Evolutionary conservation across 352 stramenopile genomes (phyloP).

Genomic region (Globisporangium echinulatum): DNA sequence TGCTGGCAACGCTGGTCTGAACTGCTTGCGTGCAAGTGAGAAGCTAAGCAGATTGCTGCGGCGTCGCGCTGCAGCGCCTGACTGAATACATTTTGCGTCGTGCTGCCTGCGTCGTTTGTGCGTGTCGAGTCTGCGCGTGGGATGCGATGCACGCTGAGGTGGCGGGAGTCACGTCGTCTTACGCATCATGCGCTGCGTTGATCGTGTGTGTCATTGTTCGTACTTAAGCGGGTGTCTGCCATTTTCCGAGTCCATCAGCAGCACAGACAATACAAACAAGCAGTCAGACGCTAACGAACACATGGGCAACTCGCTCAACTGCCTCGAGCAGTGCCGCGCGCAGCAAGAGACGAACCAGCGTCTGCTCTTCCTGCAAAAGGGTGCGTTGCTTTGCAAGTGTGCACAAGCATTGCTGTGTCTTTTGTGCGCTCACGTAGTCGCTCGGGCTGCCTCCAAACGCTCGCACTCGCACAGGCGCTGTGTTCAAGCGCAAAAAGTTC

Average conservation of each 20-base stretch:
- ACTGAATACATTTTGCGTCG: conserved; percentile 6
- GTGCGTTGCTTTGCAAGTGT: conserved; percentile 11
- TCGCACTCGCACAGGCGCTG: conserved; percentile 22
- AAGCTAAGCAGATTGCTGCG: no score
- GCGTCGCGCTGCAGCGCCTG: background rate
- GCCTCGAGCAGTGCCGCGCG: conserved; percentile 65
- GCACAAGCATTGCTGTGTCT: background rate
- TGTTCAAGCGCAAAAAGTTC: conserved; percentile 76
- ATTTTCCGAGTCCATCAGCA: no score
- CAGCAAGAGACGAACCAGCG: conserved; percentile 58
- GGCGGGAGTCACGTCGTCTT: no score
- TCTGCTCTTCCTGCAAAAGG: conserved; percentile 70
- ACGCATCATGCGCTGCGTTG: background rate
- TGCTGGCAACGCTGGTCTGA: no score
- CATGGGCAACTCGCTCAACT: conserved; percentile 82
- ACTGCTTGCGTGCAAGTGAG: conserved; percentile 7
- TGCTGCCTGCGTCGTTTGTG: background rate
- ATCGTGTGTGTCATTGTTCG: background rate
- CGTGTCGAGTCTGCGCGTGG: no score
- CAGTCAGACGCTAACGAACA: no score
- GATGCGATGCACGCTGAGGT: no score
- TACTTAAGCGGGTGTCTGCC: background rate
- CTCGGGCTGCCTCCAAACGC: background rate
- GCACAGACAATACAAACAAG: no score
- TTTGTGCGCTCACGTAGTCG: background rate